phyloP scores from a whole-genome alignment of 331 rosid genomes.

The Arachis monticola region DNA sequence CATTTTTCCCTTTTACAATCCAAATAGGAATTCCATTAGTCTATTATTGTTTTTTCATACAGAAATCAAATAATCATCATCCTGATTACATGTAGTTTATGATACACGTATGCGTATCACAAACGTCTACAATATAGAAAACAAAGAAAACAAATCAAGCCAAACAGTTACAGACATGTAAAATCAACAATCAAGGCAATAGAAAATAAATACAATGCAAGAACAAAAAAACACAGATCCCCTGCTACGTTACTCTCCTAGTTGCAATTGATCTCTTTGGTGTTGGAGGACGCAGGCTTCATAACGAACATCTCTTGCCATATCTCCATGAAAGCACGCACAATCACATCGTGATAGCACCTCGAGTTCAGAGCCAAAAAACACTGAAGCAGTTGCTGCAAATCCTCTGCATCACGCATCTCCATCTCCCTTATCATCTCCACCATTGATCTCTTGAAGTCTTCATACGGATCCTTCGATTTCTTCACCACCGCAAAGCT shows the following conservation, averaged over 20 bases:
- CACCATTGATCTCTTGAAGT: slow-evolving; percentile 61
- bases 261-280: background rate
- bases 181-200: no score
- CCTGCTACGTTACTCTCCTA: slow-evolving; percentile 22
- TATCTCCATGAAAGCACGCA: slow-evolving; percentile 62
- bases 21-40: no score
- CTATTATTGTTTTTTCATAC: no score
- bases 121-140: background rate
- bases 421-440: slow-evolving; percentile 66
- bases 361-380: slow-evolving; percentile 52
- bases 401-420: slow-evolving; percentile 46
- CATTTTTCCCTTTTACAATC: no score
- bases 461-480: slow-evolving; percentile 53
- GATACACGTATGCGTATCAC: background rate
- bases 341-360: slow-evolving; percentile 50
- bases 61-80: background rate
- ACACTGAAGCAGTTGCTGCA: slow-evolving; percentile 58
- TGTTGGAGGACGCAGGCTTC: slow-evolving; percentile 19
- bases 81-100: background rate
- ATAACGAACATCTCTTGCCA: slow-evolving; percentile 55
- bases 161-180: background rate
- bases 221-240: background rate
- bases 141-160: slow-evolving; percentile 20
- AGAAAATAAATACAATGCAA: no score
- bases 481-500: slow-evolving; percentile 52